Evolutionary conservation across 495 filamentous ascomycete genomes (phyloP).

Genomic region (Neurospora discreta): DNA sequence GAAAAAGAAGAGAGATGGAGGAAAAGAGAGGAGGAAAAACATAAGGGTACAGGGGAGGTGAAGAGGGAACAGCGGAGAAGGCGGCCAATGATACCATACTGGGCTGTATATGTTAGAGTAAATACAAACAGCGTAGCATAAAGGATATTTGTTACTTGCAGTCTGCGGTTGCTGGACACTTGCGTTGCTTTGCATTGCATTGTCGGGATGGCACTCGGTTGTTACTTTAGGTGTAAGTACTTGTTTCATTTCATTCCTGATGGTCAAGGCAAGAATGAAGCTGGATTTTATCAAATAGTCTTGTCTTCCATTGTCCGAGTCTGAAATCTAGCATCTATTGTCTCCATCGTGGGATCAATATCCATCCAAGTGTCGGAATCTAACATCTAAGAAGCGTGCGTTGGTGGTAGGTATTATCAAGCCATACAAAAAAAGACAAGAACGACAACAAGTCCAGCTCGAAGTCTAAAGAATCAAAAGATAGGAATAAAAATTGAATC

Average conservation of each 20-base stretch:
- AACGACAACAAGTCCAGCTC: neutral
- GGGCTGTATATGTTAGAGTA: neutral
- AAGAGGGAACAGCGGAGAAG: neutral
- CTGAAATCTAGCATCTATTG: neutral
- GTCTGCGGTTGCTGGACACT: neutral
- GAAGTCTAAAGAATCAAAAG: neutral
- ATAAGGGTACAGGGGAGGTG: neutral
- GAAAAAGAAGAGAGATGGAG: neutral
- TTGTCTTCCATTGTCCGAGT: neutral
- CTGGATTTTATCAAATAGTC: neutral
- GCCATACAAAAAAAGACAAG: neutral
- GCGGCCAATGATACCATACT: neutral
- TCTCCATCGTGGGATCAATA: neutral
- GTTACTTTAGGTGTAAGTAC: neutral
- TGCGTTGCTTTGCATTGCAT: neutral
- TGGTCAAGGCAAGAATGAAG: neutral
- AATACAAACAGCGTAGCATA: neutral
- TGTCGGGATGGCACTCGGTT: neutral
- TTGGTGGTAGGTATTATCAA: neutral
- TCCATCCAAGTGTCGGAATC: too few relatives aligned
- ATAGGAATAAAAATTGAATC: too few relatives aligned
- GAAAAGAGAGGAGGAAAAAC: neutral
- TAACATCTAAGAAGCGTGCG: neutral
- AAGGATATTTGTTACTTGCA: neutral
- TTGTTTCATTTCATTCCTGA: neutral